Percentiles rank a stretch among this genome's conserved stretches.
Evolutionary conservation across 257 asterid genomes (phyloP).

Genomic region (Solanum virginianum): DNA sequence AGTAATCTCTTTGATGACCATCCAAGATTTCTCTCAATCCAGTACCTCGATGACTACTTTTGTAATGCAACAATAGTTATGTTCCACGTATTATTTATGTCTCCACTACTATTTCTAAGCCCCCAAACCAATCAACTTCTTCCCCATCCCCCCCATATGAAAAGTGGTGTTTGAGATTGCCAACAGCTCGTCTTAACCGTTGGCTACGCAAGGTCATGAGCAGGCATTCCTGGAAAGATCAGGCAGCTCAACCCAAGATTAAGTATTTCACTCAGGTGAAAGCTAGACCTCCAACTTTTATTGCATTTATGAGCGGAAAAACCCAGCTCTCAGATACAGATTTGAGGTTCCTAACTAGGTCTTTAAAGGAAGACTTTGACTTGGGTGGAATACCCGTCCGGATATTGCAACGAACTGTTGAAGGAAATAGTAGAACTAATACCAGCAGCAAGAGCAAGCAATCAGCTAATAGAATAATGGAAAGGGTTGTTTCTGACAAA

Average conservation of each 20-base stretch:
- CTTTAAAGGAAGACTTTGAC: constrained; percentile 84
- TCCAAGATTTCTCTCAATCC: too few relatives aligned
- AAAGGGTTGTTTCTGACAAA: constrained; percentile 49
- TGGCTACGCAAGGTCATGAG: constrained; percentile 96
- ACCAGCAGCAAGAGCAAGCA: constrained; percentile 22
- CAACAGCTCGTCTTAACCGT: constrained; percentile 87
- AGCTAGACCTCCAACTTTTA: constrained; percentile 97
- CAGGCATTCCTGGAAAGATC: constrained; percentile 95
- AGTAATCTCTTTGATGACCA: constrained; percentile 5
- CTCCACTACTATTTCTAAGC: too few relatives aligned
- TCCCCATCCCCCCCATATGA: constrained; percentile 19
- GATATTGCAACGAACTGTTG: constrained; percentile 56
- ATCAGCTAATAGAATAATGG: constrained; percentile 12
- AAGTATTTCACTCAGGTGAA: constrained; percentile 94
- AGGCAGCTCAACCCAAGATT: constrained; percentile 86
- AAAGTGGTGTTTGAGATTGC: constrained; percentile 78
- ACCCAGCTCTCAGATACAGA: constrained; percentile 58
- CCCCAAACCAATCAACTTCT: too few relatives aligned
- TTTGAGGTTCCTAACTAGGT: constrained; percentile 71
- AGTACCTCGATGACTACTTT: too few relatives aligned
- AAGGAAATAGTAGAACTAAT: constrained; percentile 15
- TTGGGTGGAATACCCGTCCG: constrained; percentile 91
- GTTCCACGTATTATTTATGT: too few relatives aligned
- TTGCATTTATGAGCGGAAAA: constrained; percentile 75
- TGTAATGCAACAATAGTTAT: too few relatives aligned